A percentile compares a stretch with the other conserved stretches of the same genome.
Conservation (phyloP, 768 basidiomycete species). For the Cystobasidium tubakii region DNA sequence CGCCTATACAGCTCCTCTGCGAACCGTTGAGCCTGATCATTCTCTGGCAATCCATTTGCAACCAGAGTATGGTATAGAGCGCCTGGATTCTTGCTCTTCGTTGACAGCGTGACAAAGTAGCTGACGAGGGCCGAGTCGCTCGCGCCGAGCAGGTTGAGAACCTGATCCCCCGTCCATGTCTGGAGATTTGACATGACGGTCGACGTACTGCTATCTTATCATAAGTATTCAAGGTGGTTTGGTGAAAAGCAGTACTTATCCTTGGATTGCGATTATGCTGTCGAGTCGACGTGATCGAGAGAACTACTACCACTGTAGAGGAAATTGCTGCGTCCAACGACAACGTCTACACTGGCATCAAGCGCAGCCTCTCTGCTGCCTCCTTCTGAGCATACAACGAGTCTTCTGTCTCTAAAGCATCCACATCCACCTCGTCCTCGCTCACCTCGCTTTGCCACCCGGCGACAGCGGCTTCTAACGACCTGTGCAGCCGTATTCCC, state of each 20-base stretch:
- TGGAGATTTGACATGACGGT: constrained; percentile 22
- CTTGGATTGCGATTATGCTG: background rate
- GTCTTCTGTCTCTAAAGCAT: constrained; percentile 39
- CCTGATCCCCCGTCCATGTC: constrained; percentile 42
- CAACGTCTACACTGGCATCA: constrained; percentile 20
- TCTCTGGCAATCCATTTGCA: constrained; percentile 71
- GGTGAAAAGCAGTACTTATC: background rate
- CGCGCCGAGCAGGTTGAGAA: constrained; percentile 41
- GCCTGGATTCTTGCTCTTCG: constrained; percentile 72
- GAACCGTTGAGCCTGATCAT: constrained; percentile 72
- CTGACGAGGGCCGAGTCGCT: constrained; percentile 42
- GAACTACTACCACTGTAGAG: too few species aligned
- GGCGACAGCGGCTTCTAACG: constrained; percentile 47
- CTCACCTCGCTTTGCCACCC: constrained; percentile 37
- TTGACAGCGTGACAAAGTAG: constrained; percentile 43
- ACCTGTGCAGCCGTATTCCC: constrained; percentile 48
- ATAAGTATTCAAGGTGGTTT: background rate
- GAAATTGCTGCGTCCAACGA: too few species aligned
- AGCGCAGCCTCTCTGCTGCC: constrained; percentile 19
- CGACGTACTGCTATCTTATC: background rate
- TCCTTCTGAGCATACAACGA: constrained; percentile 43
- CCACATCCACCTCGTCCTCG: constrained; percentile 38
- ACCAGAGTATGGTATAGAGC: constrained; percentile 70
- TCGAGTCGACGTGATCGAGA: background rate
- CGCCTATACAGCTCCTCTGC: constrained; percentile 68